A percentile compares a stretch with the other conserved stretches of the same genome.
These are phyloP conservation scores for Chlamydomonas reinhardtii DNA, from an alignment of 163 green algal species.

Conservation along the genomic window DNA sequence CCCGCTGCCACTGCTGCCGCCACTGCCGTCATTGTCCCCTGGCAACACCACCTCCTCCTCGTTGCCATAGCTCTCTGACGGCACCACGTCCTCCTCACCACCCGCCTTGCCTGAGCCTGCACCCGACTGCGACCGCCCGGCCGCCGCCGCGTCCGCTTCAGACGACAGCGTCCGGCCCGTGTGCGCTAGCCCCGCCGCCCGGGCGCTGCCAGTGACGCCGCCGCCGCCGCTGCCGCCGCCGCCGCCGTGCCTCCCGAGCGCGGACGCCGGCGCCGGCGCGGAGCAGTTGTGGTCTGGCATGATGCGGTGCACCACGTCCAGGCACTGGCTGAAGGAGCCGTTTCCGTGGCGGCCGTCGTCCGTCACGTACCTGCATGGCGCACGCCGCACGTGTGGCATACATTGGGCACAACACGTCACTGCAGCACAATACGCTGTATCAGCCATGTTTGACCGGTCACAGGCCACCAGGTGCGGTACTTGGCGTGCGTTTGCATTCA, in stretches of 20 bases:
- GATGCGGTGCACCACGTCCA: slow-evolving; percentile 37
- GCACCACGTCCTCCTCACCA: neutral
- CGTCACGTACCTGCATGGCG: slow-evolving; percentile 30
- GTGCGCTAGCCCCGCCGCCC: too few relatives aligned
- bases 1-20: neutral
- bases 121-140: neutral
- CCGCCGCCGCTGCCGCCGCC: neutral
- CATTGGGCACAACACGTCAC: too few relatives aligned
- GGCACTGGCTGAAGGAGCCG: slow-evolving; percentile 60
- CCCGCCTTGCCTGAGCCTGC: too few relatives aligned
- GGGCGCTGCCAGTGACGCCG: neutral
- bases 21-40: neutral
- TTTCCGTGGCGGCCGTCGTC: slow-evolving; percentile 48
- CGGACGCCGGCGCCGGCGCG: too few relatives aligned
- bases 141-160: too few relatives aligned
- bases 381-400: too few relatives aligned
- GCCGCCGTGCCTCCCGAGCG: too few relatives aligned
- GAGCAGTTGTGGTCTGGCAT: slow-evolving; percentile 39
- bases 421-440: too few relatives aligned
- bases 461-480: too few relatives aligned
- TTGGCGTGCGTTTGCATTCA: too few relatives aligned
- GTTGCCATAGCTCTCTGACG: neutral
- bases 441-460: too few relatives aligned
- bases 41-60: neutral
- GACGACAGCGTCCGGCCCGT: too few relatives aligned